Evolutionary conservation across 805 yeast genomes (phyloP).

Genomic region (Metschnikowia cubensis): DNA sequence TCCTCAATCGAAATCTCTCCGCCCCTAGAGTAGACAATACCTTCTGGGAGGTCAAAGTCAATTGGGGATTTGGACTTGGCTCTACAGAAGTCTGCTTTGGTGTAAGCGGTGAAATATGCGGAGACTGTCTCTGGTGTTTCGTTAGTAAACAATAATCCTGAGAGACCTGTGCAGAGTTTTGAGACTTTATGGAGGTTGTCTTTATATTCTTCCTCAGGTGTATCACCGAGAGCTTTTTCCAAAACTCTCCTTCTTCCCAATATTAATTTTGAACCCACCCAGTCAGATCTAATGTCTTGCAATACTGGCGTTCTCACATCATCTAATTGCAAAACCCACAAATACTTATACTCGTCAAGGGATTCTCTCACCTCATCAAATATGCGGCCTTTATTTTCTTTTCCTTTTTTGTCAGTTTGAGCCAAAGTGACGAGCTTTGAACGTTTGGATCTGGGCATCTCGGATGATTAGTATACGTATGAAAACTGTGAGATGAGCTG

Average conservation of each 20-base stretch:
- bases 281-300: slow-evolving; percentile 87
- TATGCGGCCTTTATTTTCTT: slow-evolving; percentile 84
- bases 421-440: slow-evolving; percentile 93
- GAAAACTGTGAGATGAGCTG: slow-evolving; percentile 11
- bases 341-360: slow-evolving; percentile 70
- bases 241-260: slow-evolving; percentile 92
- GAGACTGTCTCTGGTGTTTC: slow-evolving; percentile 86
- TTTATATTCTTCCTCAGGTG: slow-evolving; percentile 84
- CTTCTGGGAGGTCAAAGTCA: slow-evolving; percentile 81
- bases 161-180: slow-evolving; percentile 64
- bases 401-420: slow-evolving; percentile 93
- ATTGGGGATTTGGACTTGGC: slow-evolving; percentile 84
- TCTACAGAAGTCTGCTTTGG: slow-evolving; percentile 80
- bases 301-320: slow-evolving; percentile 95
- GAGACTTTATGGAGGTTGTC: slow-evolving; percentile 74
- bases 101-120: slow-evolving; percentile 77
- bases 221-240: slow-evolving; percentile 87
- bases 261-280: slow-evolving; percentile 86
- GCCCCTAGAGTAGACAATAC: slow-evolving; percentile 90
- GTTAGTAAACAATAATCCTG: slow-evolving; percentile 85
- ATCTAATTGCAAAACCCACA: slow-evolving; percentile 82
- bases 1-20: slow-evolving; percentile 88
- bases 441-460: slow-evolving; percentile 96
- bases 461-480: slow-evolving; percentile 2
- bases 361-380: slow-evolving; percentile 86